Evolutionary conservation across 1,284 basidiomycete genomes (phyloP), one percentile per base, ranked within the genome.

Genomic region (Irpex sp.): DNA sequence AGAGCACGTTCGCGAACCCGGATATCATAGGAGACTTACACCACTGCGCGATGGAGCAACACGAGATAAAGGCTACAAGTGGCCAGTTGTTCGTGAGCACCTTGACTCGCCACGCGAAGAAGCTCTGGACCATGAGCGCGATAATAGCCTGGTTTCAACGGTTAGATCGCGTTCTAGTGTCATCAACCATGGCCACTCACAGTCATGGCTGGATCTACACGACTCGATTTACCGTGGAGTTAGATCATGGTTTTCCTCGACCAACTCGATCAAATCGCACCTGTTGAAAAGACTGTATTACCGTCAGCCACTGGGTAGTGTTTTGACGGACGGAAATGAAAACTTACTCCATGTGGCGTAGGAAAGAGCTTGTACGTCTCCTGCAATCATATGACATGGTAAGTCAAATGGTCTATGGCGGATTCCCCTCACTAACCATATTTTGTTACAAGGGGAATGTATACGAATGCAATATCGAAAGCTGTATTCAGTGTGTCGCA

Each of bases 81-180:
- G 71, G 61, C 31, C 68, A 68, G 59, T 66, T 76, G 49, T 70
- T 68, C 15, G 74, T 78, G 57, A 79, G 71, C 19, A 78, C 69
- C 47, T 73, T 73, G 53, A 79, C 77, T 63, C 79, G 70, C 78
- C 78, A 80, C 4, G 78, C 76, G 64, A 80, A 80, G 68, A 80
- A 80, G 39, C 75, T 62, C 59, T 80, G 78, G 15, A 79, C 78
- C 21, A 74, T 67, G 51, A 74, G 69, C 15, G 78, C 79, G 15
- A 78, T 76, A 49, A 80, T 65, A 1, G 76, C 73, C 76, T 79
- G 53, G 4, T 46, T 46, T 46, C 1, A 15, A 46, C 43, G 17
- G 43, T 46, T 13, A 46, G 13, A 15, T 46, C 17, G 43, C 6
- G 43, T 15, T 33, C 31, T 33, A 33, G 31, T 33, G 31, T 33